Conservation (phyloP, 2,329 filamentous ascomycete genomes). For the Aspergillus fructus region DNA sequence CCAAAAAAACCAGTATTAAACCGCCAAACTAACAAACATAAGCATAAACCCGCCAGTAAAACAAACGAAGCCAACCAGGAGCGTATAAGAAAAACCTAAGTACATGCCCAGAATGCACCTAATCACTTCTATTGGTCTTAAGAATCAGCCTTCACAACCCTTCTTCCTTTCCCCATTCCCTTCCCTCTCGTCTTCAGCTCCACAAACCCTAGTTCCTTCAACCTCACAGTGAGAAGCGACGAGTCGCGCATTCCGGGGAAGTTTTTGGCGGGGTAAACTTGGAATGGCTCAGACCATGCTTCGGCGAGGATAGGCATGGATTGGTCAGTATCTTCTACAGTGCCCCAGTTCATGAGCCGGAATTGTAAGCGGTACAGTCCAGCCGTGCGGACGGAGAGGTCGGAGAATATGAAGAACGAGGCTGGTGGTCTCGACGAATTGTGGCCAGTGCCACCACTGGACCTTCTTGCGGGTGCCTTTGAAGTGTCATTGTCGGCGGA, state of each 20-base stretch:
- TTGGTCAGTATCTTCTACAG: conserved; percentile 33
- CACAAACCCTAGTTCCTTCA: conserved; percentile 42
- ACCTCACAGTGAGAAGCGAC: conserved; percentile 36
- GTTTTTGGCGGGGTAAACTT: conserved; percentile 44
- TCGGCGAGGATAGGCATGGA: conserved; percentile 40
- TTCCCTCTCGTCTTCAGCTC: conserved; percentile 43
- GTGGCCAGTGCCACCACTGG: conserved; percentile 9
- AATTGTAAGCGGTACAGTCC: conserved; percentile 48
- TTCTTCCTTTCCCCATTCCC: conserved; percentile 35
- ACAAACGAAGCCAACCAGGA: no score
- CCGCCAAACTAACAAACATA: no score
- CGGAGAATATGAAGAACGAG: conserved; percentile 49
- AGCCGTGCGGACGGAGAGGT: conserved; percentile 47
- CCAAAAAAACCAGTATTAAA: background rate
- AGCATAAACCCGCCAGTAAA: no score
- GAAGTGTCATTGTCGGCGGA: conserved; percentile 18
- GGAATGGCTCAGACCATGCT: conserved; percentile 42
- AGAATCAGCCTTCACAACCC: conserved; percentile 1
- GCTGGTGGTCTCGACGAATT: conserved; percentile 28
- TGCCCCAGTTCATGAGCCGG: conserved; percentile 44
- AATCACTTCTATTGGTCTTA: background rate
- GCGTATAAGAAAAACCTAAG: no score
- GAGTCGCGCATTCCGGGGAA: conserved; percentile 46
- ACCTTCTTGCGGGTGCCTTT: conserved; percentile 4
- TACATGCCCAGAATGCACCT: background rate